phyloP scores from a whole-genome alignment of 2,329 filamentous ascomycete genomes.

The Penicillium verrucosum region DNA sequence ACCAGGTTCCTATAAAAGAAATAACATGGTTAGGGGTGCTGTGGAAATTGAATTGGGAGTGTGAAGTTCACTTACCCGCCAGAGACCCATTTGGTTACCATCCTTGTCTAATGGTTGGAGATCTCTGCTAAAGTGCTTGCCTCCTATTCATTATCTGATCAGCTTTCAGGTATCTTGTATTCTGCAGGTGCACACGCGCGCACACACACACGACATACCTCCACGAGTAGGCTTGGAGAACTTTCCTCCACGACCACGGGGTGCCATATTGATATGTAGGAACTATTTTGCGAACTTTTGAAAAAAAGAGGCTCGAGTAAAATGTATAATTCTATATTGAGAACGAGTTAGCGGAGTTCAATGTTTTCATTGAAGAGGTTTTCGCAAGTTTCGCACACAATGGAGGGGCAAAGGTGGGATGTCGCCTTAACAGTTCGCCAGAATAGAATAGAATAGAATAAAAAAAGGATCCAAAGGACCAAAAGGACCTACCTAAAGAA shows the following conservation, averaged over 20 bases:
- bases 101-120: conserved; percentile 84
- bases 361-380: not conserved
- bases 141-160: conserved; percentile 55
- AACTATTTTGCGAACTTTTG: not conserved
- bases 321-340: not conserved
- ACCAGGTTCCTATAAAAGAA: conserved; percentile 31
- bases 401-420: conserved; percentile 21
- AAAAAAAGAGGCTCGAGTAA: not conserved
- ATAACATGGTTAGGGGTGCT: not conserved
- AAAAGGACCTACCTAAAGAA: not conserved
- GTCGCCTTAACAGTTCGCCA: not conserved
- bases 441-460: not conserved
- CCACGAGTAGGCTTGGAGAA: conserved; percentile 91
- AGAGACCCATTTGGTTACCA: conserved; percentile 85
- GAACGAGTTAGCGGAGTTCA: not conserved
- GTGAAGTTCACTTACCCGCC: conserved; percentile 59
- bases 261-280: conserved; percentile 35
- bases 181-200: not conserved
- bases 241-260: conserved; percentile 81
- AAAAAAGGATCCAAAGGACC: not conserved
- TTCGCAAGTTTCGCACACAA: conserved; percentile 1
- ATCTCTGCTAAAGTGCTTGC: conserved; percentile 92
- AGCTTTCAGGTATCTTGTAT: not conserved
- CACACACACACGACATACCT: conserved; percentile 55
- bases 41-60: not conserved